Evolutionary conservation across 805 yeast species (phyloP).

Genomic region (Candida maesae): DNA sequence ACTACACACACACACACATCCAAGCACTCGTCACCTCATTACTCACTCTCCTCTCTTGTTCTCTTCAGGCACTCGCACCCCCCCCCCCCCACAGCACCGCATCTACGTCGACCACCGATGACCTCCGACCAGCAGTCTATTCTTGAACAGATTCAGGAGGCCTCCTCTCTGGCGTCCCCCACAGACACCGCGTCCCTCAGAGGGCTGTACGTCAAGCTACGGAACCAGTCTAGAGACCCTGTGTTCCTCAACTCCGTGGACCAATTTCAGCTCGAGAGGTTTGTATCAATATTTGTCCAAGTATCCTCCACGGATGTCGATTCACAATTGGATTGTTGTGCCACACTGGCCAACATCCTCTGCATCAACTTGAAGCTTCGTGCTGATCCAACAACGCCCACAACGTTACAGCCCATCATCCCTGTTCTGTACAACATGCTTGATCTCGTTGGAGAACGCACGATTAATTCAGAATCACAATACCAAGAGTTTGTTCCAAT

Average conservation of each 20-base stretch:
- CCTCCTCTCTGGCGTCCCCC: background rate
- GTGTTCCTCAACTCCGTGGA: conserved; percentile 17
- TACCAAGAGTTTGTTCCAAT: conserved; percentile 26
- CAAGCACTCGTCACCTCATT: too few relatives aligned
- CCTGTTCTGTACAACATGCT: conserved; percentile 17
- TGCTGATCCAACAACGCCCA: conserved; percentile 1
- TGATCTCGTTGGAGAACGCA: conserved; percentile 25
- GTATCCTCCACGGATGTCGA: conserved; percentile 3
- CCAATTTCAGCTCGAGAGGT: conserved; percentile 2
- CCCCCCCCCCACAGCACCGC: background rate
- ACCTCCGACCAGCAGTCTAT: background rate
- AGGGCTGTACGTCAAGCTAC: conserved; percentile 12
- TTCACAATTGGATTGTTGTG: conserved; percentile 21
- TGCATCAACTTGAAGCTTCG: conserved; percentile 18
- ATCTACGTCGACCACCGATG: background rate
- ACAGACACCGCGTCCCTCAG: conserved; percentile 1
- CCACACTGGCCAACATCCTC: conserved; percentile 23
- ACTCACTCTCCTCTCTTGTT: too few relatives aligned
- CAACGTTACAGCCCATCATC: conserved; percentile 4
- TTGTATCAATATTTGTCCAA: conserved; percentile 12
- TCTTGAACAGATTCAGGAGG: background rate
- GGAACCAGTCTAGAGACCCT: conserved; percentile 15
- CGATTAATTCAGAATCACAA: conserved; percentile 24
- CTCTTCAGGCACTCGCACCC: background rate
- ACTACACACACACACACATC: too few relatives aligned